These are phyloP conservation scores for Boeremia lycopersici DNA, from an alignment of 2,329 filamentous ascomycete species.

Conservation along the genomic window DNA sequence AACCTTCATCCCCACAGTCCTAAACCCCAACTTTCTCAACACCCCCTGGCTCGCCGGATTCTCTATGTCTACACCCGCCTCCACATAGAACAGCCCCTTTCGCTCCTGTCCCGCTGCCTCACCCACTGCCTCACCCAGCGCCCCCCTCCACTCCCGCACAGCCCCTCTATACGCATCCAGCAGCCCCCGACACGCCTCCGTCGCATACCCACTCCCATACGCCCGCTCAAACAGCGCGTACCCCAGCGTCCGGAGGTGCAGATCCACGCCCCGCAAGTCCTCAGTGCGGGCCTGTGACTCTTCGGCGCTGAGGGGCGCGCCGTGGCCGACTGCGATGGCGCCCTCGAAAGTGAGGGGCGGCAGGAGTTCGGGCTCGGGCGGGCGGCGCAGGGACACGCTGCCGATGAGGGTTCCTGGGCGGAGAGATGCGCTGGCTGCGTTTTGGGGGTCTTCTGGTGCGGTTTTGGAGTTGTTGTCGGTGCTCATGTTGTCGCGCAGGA, in stretches of 20 bases:
- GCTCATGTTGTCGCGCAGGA: slow-evolving; percentile 10
- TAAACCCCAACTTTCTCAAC: slow-evolving; percentile 34
- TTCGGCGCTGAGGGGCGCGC: background rate
- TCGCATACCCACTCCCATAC: slow-evolving; percentile 38
- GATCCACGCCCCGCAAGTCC: background rate
- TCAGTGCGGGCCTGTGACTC: background rate
- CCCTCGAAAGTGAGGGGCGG: background rate
- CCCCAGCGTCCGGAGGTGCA: slow-evolving; percentile 27
- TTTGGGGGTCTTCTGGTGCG: no score
- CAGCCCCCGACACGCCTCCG: slow-evolving; percentile 29
- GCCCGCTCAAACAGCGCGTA: slow-evolving; percentile 29
- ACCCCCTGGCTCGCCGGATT: slow-evolving; percentile 32
- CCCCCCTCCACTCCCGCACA: background rate
- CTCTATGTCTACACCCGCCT: slow-evolving; percentile 28
- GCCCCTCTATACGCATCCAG: slow-evolving; percentile 21
- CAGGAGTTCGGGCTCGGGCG: no score
- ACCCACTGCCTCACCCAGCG: background rate
- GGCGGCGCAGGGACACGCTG: no score
- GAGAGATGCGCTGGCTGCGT: no score
- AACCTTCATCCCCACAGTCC: slow-evolving; percentile 29
- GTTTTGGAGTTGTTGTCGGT: no score
- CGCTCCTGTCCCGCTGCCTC: background rate
- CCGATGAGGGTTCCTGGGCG: no score
- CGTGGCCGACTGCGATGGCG: background rate
- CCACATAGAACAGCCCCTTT: slow-evolving; percentile 27